These are phyloP conservation scores for Mortierella sp. DNA, from an alignment of 371 early-diverging fungal species.

Conservation along the genomic window DNA sequence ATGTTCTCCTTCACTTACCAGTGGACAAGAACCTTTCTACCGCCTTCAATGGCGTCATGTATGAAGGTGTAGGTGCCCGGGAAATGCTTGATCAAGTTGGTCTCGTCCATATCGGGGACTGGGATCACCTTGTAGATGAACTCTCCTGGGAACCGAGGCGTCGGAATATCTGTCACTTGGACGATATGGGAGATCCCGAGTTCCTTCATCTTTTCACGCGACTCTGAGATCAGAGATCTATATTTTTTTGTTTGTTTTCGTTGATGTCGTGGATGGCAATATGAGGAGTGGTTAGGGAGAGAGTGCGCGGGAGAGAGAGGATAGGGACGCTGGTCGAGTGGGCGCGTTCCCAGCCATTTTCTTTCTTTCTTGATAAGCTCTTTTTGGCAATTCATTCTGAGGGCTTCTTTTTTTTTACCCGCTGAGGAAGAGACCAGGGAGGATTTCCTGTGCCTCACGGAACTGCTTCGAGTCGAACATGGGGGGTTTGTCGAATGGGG, in stretches of 20 bases:
- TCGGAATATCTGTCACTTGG: constrained; percentile 56
- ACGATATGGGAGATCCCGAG: constrained; percentile 77
- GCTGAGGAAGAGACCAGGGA: constrained; percentile 64
- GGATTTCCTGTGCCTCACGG: constrained; percentile 59
- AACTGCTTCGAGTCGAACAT: constrained; percentile 11
- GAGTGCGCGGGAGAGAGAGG: not conserved
- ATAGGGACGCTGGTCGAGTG: too few relatives aligned
- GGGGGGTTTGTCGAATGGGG: constrained; percentile 11
- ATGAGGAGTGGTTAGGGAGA: not conserved
- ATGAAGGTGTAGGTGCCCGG: constrained; percentile 76
- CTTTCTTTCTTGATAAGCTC: not conserved
- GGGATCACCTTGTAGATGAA: constrained; percentile 71
- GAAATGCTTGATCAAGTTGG: constrained; percentile 82
- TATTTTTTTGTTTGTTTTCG: not conserved
- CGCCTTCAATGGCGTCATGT: constrained; percentile 60
- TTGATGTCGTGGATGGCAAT: too few relatives aligned
- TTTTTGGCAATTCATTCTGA: too few relatives aligned
- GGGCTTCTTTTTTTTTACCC: constrained; percentile 59
- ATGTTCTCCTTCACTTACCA: constrained; percentile 63
- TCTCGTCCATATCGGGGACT: constrained; percentile 74
- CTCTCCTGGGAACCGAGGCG: constrained; percentile 61
- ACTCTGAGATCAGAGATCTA: constrained; percentile 30
- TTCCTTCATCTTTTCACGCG: constrained; percentile 59
- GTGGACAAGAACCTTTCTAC: constrained; percentile 77
- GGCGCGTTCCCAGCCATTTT: too few relatives aligned